These are phyloP conservation scores for Pyrenophora tritici-repentis DNA, from an alignment of 2,329 filamentous ascomycete genomes.

Conservation along the genomic window DNA sequence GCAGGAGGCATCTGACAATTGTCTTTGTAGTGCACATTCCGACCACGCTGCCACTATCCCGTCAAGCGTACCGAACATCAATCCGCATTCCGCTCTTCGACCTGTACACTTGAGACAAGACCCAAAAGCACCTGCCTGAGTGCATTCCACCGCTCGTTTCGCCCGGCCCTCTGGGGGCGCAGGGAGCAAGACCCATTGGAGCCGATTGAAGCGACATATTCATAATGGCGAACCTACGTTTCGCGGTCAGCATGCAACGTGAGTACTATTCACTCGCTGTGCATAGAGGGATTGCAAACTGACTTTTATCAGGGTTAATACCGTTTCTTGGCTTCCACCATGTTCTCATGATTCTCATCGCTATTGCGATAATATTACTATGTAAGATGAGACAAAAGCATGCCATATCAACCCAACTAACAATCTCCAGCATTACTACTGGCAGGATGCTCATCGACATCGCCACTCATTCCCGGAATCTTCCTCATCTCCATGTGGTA, in stretches of 20 bases:
- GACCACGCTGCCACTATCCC: constrained; percentile 32
- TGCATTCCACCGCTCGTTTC: constrained; percentile 39
- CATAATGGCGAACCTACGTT: constrained; percentile 56
- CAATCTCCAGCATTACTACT: constrained; percentile 74
- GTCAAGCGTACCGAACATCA: constrained; percentile 21
- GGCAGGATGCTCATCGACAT: constrained; percentile 95
- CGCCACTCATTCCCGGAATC: constrained; percentile 90
- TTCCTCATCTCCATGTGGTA: constrained; percentile 99
- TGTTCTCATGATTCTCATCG: constrained; percentile 97
- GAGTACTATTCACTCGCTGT: constrained; percentile 22
- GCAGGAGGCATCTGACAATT: constrained; percentile 40
- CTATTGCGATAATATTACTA: constrained; percentile 88
- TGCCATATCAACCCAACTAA: constrained; percentile 25
- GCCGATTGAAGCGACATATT: constrained; percentile 32
- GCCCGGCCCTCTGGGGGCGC: constrained; percentile 51
- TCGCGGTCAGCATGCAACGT: constrained; percentile 58
- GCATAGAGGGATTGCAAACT: constrained; percentile 25
- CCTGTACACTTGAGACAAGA: constrained; percentile 27
- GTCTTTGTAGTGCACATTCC: constrained; percentile 40
- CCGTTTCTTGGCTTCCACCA: constrained; percentile 73
- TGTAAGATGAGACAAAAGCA: constrained; percentile 65
- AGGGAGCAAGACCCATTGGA: constrained; percentile 38
- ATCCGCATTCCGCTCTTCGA: constrained; percentile 22
- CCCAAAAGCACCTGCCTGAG: constrained; percentile 27
- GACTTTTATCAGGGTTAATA: constrained; percentile 56